Evolutionary conservation across 495 filamentous ascomycete species (phyloP), one percentile per base, ranked within the genome.

Genomic region (Tuber indicum): DNA sequence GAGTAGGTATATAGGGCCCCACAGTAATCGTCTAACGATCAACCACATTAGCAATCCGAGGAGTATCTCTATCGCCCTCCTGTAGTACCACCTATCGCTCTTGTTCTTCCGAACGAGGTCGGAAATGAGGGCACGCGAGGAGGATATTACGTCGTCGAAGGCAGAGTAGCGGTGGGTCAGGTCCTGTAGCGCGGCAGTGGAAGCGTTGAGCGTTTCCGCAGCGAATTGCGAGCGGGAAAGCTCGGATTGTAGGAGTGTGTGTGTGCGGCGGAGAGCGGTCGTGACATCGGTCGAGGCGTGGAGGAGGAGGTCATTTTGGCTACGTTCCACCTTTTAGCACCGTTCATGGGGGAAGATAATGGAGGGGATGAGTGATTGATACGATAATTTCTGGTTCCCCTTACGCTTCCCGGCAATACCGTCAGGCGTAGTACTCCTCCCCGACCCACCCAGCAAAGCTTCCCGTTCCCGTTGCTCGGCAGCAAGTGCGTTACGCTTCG

Each of bases 21-120:
- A 98, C 12, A 99, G 80, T 12, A 94, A 86, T 10, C 96, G 86
- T 26, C 96, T 86, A 76, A 95, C 96, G 2, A 98, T 81, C 14
- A 99, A 86, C 96, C 96, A 99, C 17, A 85, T 85, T 46, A 97
- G 89, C 9, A 92, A 97, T 3, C 85, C 87, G 21, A 92, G 58
- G 14, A 98, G 87, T 71, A 98, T 85, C 79, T 93, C 94, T 78
- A 98, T 91, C 0, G 94, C 91, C 32, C 91, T 94, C 84, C 93
- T 90, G 43, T 98, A 88, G 81, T 99, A 99, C 96, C 96, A 99
- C 5, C 93, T 96, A 84, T 98, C 96, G 62, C 91, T 94, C 86
- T 98, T 98, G 82, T 94, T 92, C 45, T 92, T 94, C 79, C 89
- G 89, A 47, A 98, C 86, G 71, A 99, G 86, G 41, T 92, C 93